Evolutionary conservation across 768 basidiomycete genomes (phyloP).

Genomic region (Pisolithus sp.): DNA sequence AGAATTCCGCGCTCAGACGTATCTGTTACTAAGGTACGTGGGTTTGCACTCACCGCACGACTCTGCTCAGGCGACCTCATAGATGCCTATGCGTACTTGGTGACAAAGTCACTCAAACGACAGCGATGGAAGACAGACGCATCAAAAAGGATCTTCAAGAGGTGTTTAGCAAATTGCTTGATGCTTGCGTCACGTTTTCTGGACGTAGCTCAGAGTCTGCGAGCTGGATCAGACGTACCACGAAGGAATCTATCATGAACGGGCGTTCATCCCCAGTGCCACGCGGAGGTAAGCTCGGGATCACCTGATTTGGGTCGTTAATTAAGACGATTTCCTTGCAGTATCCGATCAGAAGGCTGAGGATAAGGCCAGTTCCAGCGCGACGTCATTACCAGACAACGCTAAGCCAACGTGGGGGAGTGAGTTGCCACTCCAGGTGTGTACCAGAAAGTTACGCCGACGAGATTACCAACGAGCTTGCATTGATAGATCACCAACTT

Average conservation of each 20-base stretch:
- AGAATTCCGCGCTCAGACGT: conserved; percentile 66
- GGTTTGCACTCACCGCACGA: neutral
- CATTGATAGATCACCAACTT: conserved; percentile 61
- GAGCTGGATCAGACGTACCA: conserved; percentile 69
- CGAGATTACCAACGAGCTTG: neutral
- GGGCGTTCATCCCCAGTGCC: conserved; percentile 68
- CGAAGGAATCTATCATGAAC: conserved; percentile 59
- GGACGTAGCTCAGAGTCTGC: conserved; percentile 69
- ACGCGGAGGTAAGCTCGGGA: conserved; percentile 38
- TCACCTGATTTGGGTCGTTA: neutral
- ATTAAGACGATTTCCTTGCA: conserved; percentile 2
- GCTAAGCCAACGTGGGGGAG: conserved; percentile 21
- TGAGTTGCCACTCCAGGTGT: conserved; percentile 25
- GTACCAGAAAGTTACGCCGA: conserved; percentile 11
- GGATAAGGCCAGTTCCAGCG: conserved; percentile 51
- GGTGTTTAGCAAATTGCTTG: conserved; percentile 77
- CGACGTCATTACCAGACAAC: conserved; percentile 33
- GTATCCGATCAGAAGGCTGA: conserved; percentile 42
- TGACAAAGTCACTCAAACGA: conserved; percentile 82
- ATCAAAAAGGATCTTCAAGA: conserved; percentile 92
- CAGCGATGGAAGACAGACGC: conserved; percentile 84
- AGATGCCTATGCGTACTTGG: conserved; percentile 76
- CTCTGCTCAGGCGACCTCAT: conserved; percentile 3
- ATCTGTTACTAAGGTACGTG: conserved; percentile 63
- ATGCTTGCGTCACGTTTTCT: conserved; percentile 67